Evolutionary conservation across 805 yeast genomes (phyloP).

Genomic region (Isabelozyma rhagii): DNA sequence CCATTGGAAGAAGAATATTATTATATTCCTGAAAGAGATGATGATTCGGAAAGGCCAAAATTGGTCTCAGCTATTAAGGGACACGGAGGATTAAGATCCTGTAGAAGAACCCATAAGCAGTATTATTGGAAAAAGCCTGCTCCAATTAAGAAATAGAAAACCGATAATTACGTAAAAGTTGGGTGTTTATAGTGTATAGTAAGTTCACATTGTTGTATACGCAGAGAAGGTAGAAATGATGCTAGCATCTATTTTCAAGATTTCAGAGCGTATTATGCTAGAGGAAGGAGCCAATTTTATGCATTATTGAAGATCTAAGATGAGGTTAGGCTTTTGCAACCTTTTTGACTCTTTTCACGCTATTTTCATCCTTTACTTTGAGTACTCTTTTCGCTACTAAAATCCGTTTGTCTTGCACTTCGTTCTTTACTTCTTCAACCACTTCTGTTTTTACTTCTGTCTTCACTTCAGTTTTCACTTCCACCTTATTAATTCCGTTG

Average conservation of each 20-base stretch:
- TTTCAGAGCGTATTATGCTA: no score
- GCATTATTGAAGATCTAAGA: no score
- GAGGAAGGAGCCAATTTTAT: no score
- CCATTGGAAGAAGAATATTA: slow-evolving; percentile 92
- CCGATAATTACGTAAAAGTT: background rate
- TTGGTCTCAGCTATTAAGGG: slow-evolving; percentile 80
- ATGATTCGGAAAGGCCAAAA: slow-evolving; percentile 62
- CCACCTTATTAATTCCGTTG: slow-evolving; percentile 53
- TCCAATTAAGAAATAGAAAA: slow-evolving; percentile 32
- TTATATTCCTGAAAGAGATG: slow-evolving; percentile 80
- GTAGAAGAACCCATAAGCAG: slow-evolving; percentile 93
- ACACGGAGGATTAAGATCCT: slow-evolving; percentile 73
- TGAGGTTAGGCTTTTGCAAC: background rate
- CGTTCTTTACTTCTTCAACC: background rate
- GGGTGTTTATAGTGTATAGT: background rate
- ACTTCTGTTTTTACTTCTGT: background rate
- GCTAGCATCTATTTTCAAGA: no score
- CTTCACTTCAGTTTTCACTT: background rate
- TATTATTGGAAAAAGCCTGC: slow-evolving; percentile 70
- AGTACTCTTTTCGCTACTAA: background rate
- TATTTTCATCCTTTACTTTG: background rate
- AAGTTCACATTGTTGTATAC: background rate
- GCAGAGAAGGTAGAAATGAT: no score
- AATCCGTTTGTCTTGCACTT: no score
- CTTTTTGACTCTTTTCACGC: background rate